Evolutionary conservation across 169 alveolate species (phyloP), one percentile per base, ranked within the genome.

Genomic region (Eimeria zaria): DNA sequence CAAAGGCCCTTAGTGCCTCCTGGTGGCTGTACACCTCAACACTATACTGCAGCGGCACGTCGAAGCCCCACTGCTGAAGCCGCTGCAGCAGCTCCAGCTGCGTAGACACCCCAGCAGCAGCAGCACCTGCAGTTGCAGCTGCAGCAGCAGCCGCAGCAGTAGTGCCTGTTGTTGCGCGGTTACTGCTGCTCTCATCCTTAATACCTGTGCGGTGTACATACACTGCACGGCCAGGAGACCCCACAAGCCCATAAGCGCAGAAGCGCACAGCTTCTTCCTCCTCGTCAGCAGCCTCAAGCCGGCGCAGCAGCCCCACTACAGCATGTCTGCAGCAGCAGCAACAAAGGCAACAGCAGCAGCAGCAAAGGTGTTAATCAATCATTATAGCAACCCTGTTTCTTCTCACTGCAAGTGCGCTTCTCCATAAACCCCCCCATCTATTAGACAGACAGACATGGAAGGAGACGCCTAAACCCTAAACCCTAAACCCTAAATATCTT

Each of bases 41-140:
- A 22, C 41, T 7, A 41, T 78, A 67, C 36, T 39, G 88, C 64
- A 78, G 60, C 20, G 53, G 36, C 41, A 78, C 88, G 41, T 78
- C 88, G 22, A 78, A 78, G 41, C 88, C 88, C 88, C 88, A 78
- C 60, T 78, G 88, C 88, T 78, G 88, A 36, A 78, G 88, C 88
- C 88, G 64, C 88, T 48, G 58, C 88, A 78, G 88, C 53, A 78
- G 67, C 64, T 78, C 88, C 18, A 46, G 88, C 36, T 78, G 88
- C 39, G 88, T 78, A 41, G 88, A 39, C 62, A 78, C 88, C 20
- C 88, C 88, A 78, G 88, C 88, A 78, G 53, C 88, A 78, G 67
- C 62, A 78, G 53, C 60, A 27, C 88, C 88, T 9, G 30, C 88
- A 27, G 87, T n/a, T 48, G 55, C 55, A 48, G 55, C 67, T 24